Conservation (phyloP, 192 early-diverging fungal genomes). For the Globomyces pollinis-pini region DNA sequence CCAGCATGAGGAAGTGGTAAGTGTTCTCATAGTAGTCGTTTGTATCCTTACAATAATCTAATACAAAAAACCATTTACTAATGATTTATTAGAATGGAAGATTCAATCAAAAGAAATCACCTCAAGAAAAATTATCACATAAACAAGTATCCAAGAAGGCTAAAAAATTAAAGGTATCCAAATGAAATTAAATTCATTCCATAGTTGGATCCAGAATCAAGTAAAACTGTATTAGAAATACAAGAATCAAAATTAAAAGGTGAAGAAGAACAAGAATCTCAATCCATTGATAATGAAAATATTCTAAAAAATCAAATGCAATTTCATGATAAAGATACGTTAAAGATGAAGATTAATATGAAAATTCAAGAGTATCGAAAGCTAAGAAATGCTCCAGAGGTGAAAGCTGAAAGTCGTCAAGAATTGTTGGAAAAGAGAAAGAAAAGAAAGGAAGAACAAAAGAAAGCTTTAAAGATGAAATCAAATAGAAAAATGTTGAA, state of each 20-base stretch:
- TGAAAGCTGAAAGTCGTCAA: constrained; percentile 7
- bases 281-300: not conserved
- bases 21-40: too few species aligned
- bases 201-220: constrained; percentile 30
- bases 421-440: constrained; percentile 4
- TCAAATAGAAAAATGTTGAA: not conserved
- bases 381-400: constrained; percentile 39
- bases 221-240: not conserved
- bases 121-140: constrained; percentile 64
- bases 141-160: constrained; percentile 74
- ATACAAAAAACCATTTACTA: constrained; percentile 20
- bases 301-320: not conserved
- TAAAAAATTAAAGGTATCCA: constrained; percentile 60
- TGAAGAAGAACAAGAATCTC: not conserved
- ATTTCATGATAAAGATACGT: constrained; percentile 1
- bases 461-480: not conserved
- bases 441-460: not conserved
- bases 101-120: constrained; percentile 65
- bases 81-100: constrained; percentile 9
- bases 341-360: constrained; percentile 51
- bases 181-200: not conserved
- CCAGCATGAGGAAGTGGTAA: constrained; percentile 47
- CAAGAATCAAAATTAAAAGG: not conserved
- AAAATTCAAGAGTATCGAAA: constrained; percentile 55
- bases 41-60: not conserved